Evolutionary conservation across 768 basidiomycete species (phyloP).

Genomic region (Tricholoma matsutake): DNA sequence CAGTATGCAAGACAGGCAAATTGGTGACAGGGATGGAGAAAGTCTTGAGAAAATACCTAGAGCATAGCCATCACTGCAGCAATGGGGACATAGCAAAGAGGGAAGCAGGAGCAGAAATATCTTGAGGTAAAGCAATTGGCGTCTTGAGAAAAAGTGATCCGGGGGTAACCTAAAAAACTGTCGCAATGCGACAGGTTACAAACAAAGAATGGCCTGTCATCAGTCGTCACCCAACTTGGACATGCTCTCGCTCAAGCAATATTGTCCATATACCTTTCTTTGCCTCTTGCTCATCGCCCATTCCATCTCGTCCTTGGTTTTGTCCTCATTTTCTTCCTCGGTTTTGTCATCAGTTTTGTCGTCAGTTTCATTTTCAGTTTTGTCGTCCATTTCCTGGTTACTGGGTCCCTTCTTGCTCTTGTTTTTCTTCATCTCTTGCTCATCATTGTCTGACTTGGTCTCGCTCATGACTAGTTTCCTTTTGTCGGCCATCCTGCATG

Average conservation of each 20-base stretch:
- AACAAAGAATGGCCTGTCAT: neutral
- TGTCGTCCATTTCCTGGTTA: neutral
- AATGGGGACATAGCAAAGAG: neutral
- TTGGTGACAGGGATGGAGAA: too few relatives aligned
- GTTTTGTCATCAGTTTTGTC: neutral
- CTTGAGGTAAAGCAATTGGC: too few relatives aligned
- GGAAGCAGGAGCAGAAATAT: neutral
- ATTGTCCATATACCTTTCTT: neutral
- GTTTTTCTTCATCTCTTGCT: neutral
- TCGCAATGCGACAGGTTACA: neutral
- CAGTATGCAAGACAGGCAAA: neutral
- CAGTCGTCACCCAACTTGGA: neutral
- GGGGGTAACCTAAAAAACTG: neutral
- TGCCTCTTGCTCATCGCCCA: conserved; percentile 5
- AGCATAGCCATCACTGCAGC: neutral
- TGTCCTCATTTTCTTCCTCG: neutral
- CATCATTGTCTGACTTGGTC: neutral
- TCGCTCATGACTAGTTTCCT: neutral
- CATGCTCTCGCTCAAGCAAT: neutral
- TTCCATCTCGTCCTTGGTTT: neutral
- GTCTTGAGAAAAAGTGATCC: neutral
- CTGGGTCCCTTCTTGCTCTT: neutral
- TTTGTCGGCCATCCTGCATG: neutral
- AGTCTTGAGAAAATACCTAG: neutral
- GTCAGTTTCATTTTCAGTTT: neutral